Base-by-base conservation (phyloP, 495 filamentous ascomycete genomes). In the Talaromyces stipitatus region DNA sequence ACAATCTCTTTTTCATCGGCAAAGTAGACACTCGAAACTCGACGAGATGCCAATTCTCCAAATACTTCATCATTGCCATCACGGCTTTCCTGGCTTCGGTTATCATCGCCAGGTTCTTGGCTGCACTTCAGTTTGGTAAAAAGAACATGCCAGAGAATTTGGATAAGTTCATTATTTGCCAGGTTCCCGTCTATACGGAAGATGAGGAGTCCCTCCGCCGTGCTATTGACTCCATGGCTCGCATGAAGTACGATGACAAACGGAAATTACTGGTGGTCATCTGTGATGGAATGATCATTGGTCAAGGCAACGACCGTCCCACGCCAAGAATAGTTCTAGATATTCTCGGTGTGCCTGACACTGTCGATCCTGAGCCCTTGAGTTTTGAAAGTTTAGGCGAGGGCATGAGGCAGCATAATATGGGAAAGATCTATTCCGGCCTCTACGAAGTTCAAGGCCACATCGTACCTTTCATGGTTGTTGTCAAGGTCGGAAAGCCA, bases 251-350 rank as follows among this genome's bases (percentile, higher is more conserved):
- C 69, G 94, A 99, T 64, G 92, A 99, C 72, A 97, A 97, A 73
- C 88, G 94, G 61, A 99, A 99, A 74, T 80, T 99, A 10, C 76
- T 99, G 48, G 85, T 96, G 58, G 80, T 99, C 48, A 80, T 99
- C 57, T 99, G 94, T 64, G 94, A 99, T 66, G 94, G 94, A 75
- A 97, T 99, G 92, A 97, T 99, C 73, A 92, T 99, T 60, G 94
- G 94, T 58, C 91, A 96, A 73, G 94, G 94, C 61, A 99, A 99
- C 69, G 94, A 99, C 66, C 82, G 88, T 50, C 90, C 95, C 8
- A 99, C 94, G 9, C 94, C 94, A 7, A 82, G 91, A 54, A 99
- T 99, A 61, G 95, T 97, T 30, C 81, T 99, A 53, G 94, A 99
- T 64, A 97, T 99, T 69, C 75, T 99, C 22, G 94, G 95, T 62